Evolutionary conservation across 2,329 filamentous ascomycete genomes (phyloP).

Genomic region (Colletotrichum spinosum): DNA sequence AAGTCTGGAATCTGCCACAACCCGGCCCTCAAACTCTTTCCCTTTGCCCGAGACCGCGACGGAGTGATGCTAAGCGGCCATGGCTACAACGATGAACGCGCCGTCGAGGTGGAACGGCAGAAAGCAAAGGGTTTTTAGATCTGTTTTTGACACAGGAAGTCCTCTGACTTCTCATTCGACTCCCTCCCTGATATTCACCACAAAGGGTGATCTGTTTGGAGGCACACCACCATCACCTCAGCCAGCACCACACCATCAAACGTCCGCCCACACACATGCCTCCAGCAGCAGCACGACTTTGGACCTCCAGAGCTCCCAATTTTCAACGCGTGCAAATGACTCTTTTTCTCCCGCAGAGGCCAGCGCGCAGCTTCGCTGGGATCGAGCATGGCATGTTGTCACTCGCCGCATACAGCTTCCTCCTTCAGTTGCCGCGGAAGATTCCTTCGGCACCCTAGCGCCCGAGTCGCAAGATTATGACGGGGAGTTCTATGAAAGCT

Average conservation of each 20-base stretch:
- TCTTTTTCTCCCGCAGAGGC: slow-evolving; percentile 40
- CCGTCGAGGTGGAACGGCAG: slow-evolving; percentile 34
- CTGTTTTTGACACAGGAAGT: slow-evolving; percentile 66
- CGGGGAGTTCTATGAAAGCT: slow-evolving; percentile 61
- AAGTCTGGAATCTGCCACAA: slow-evolving; percentile 20
- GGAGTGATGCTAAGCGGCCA: slow-evolving; percentile 14
- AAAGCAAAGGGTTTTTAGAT: slow-evolving; percentile 63
- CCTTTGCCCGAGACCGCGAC: slow-evolving; percentile 26
- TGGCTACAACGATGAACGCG: slow-evolving; percentile 27
- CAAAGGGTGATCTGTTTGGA: slow-evolving; percentile 60
- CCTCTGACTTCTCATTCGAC: slow-evolving; percentile 60
- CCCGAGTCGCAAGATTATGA: slow-evolving; percentile 58
- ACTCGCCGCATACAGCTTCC: slow-evolving; percentile 69
- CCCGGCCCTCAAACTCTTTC: slow-evolving; percentile 18
- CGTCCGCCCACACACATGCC: slow-evolving; percentile 27
- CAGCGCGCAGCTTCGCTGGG: slow-evolving; percentile 67
- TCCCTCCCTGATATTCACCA: slow-evolving; percentile 51
- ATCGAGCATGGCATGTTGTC: slow-evolving; percentile 72
- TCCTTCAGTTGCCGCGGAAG: slow-evolving; percentile 64
- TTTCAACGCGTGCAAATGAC: slow-evolving; percentile 15
- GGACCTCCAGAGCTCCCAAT: slow-evolving; percentile 39
- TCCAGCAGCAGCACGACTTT: slow-evolving; percentile 10
- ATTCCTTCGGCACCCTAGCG: slow-evolving; percentile 62
- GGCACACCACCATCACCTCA: slow-evolving; percentile 43
- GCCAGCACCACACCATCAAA: slow-evolving; percentile 40